A percentile compares a stretch with the other conserved stretches of the same genome.
Evolutionary conservation across 2,329 filamentous ascomycete genomes (phyloP).

Genomic region (Alternaria sp.): DNA sequence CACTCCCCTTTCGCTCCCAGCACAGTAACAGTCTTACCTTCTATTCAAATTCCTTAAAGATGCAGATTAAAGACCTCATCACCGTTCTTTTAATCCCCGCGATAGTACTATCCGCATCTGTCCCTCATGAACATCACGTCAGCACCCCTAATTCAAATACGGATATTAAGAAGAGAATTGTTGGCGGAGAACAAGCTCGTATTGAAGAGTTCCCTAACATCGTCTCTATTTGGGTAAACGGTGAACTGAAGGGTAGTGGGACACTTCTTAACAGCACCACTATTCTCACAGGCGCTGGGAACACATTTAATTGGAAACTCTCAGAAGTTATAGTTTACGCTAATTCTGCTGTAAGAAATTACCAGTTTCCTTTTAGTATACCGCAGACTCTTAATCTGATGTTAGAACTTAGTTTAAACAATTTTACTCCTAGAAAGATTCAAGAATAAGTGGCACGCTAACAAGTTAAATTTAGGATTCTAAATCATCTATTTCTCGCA

Average conservation of each 20-base stretch:
- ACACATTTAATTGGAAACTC: slow-evolving; percentile 5
- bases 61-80: slow-evolving; percentile 9
- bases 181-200: slow-evolving; percentile 35
- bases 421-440: background rate
- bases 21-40: background rate
- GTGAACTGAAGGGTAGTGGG: slow-evolving; percentile 34
- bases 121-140: slow-evolving; percentile 30
- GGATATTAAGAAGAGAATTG: slow-evolving; percentile 26
- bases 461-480: slow-evolving; percentile 12
- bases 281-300: slow-evolving; percentile 35
- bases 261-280: slow-evolving; percentile 43
- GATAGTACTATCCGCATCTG: slow-evolving; percentile 34
- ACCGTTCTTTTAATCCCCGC: slow-evolving; percentile 21
- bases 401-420: background rate
- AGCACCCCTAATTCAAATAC: slow-evolving; percentile 10
- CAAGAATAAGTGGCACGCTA: background rate
- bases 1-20: background rate
- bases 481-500: slow-evolving; percentile 31
- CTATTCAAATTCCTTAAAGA: slow-evolving; percentile 4
- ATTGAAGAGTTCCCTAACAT: slow-evolving; percentile 45
- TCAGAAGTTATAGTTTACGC: slow-evolving; percentile 26
- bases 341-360: slow-evolving; percentile 22
- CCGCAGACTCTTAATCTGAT: background rate
- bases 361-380: background rate
- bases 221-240: slow-evolving; percentile 18